Base-by-base conservation (phyloP, 2,329 filamentous ascomycete species). In the Epichloe typhina region DNA sequence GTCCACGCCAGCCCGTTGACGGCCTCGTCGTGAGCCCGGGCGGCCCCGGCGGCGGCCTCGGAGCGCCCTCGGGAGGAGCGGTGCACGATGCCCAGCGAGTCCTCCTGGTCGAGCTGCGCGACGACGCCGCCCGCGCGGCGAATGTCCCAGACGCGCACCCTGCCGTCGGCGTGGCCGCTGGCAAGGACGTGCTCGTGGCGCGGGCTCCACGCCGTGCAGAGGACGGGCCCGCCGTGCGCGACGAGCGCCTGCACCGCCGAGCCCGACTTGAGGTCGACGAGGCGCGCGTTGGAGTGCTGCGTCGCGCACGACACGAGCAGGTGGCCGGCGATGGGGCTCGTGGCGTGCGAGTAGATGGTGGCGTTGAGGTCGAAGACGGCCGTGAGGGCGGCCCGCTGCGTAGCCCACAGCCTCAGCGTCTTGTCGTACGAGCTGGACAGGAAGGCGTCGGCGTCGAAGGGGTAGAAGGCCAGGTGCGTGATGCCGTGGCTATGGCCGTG, bases 1-100 rank as follows among this genome's bases (percentile, higher is more conserved):
- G 86, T 90, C 88, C 89, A 97, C 1, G 82, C 74, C 7, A 96
- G 71, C 1, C 86, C 87, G 54, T 95, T 96, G 2, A 94, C 88
- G 1, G 88, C 79, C 3, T 86, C 89, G 11, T 77, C 75, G 61
- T 97, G 91, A 0, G 91, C 88, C 55, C 75, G 76, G 4, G 76
- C 76, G 2, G 75, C 17, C 17, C 17, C 17, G 17, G 17, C 17
- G 17, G 17, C 17, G 17, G 17, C 17, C 17, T 2, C 17, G 17
- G 17, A 19, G 17, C 17, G 17, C 17, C 17, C 17, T 19, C 17
- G 17, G 17, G 17, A 19, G 17, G 17, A 19, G 15, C 65, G 63
- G 44, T 72, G 64, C 40, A 77, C 65, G 4, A 90, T 64, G 1
- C 89, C 90, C 3, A 86, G 71, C 3, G 82, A 83, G 61, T 96